A percentile compares a stretch with the other conserved stretches of the same genome.
Conservation (phyloP, 2,329 filamentous ascomycete species). For the Triangularia verruculosa region DNA sequence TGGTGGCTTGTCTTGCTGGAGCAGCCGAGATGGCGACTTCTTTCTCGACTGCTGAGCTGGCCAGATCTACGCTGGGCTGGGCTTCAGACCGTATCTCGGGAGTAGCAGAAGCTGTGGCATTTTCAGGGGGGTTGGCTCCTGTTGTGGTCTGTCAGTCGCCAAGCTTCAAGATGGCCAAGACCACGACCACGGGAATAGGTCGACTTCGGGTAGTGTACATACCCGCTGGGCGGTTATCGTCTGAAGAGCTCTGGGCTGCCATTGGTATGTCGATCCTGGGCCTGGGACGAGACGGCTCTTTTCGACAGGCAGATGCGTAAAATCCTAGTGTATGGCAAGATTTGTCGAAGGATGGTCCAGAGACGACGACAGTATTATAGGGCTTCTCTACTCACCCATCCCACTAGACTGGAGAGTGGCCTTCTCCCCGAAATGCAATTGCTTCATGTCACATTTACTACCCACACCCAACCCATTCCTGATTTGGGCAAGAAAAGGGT, state of each 20-base stretch:
- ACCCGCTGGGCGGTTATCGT: conserved; percentile 14
- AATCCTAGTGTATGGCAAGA: conserved; percentile 10
- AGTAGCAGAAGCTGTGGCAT: neutral
- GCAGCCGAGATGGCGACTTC: neutral
- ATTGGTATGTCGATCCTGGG: conserved; percentile 16
- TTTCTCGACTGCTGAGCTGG: neutral
- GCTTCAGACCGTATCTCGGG: conserved; percentile 15
- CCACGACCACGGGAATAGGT: neutral
- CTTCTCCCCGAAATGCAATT: conserved; percentile 8
- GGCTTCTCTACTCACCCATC: neutral
- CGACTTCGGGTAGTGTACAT: conserved; percentile 2
- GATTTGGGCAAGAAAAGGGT: conserved; percentile 2
- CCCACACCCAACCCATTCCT: neutral
- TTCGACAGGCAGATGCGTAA: conserved; percentile 8
- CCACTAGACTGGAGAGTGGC: neutral
- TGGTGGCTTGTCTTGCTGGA: conserved; percentile 14
- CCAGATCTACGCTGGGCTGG: neutral
- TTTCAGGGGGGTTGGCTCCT: conserved; percentile 7
- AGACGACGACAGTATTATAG: conserved; percentile 21
- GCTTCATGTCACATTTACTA: conserved; percentile 8
- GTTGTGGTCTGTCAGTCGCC: neutral
- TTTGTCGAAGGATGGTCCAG: conserved; percentile 15
- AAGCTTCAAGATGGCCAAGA: neutral
- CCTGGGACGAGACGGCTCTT: conserved; percentile 12
- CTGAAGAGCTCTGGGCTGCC: conserved; percentile 14